Conservation (phyloP, 495 filamentous ascomycete species). For the Penicillium subrubescens region DNA sequence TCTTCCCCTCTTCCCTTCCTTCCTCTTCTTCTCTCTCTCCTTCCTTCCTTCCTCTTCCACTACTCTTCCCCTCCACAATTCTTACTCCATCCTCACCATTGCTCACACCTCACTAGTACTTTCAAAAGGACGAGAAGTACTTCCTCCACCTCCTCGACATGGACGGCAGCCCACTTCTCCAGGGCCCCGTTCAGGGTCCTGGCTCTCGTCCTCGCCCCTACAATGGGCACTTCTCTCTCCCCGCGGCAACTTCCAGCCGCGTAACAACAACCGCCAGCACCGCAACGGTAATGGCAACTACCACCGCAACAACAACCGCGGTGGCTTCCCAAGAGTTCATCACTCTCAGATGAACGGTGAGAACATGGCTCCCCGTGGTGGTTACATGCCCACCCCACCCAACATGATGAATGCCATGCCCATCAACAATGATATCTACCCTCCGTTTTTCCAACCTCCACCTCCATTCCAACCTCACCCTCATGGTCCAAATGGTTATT, state of each 20-base stretch:
- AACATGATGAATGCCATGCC: slow-evolving; percentile 1
- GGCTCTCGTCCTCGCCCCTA: not conserved
- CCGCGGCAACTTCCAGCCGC: not conserved
- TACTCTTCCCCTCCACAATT: not conserved
- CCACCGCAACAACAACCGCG: not conserved
- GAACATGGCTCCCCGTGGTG: not conserved
- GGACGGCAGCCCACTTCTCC: not conserved
- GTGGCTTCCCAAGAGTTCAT: not conserved
- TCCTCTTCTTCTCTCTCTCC: not conserved
- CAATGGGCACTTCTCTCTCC: not conserved
- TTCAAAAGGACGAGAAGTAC: slow-evolving; percentile 17
- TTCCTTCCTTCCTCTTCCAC: not conserved
- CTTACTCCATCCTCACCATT: not conserved
- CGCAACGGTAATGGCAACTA: slow-evolving; percentile 2
- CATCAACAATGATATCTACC: not conserved
- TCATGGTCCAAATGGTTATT: not conserved
- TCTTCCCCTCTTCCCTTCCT: not conserved
- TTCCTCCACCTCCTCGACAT: slow-evolving; percentile 13
- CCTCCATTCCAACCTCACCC: not conserved
- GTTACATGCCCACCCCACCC: not conserved
- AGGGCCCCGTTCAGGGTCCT: not conserved
- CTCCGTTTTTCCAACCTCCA: not conserved
- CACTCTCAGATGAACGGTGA: not conserved
- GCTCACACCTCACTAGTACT: slow-evolving; percentile 8
- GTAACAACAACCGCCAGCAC: not conserved